Evolutionary conservation across 31 red algal genomes (phyloP).

Genomic region (Porphyra umbilicalis): DNA sequence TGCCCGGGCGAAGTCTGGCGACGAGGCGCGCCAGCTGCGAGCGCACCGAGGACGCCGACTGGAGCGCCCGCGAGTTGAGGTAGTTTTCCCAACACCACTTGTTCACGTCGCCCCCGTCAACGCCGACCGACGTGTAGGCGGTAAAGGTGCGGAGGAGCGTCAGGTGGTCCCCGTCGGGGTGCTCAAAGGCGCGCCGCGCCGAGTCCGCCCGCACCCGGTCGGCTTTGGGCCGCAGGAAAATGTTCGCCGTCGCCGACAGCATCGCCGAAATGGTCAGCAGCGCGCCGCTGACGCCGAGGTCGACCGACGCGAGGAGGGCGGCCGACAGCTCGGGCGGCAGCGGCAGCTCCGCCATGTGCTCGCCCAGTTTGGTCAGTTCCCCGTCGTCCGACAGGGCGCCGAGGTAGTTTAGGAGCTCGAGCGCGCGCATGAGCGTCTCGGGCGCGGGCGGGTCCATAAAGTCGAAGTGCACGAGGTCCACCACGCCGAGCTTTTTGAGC

Average conservation of each 20-base stretch:
- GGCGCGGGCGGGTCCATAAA: slow-evolving; percentile 93
- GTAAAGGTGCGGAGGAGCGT: slow-evolving; percentile 69
- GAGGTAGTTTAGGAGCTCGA: slow-evolving; percentile 77
- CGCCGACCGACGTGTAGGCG: slow-evolving; percentile 42
- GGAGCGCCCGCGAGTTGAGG: slow-evolving; percentile 61
- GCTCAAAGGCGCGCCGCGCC: slow-evolving; percentile 34
- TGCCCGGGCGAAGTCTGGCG: slow-evolving; percentile 4
- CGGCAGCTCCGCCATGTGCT: slow-evolving; percentile 61
- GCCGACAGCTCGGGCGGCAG: slow-evolving; percentile 57
- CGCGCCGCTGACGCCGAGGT: slow-evolving; percentile 43
- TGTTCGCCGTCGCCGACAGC: slow-evolving; percentile 61
- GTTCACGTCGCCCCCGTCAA: neutral
- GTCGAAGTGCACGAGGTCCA: slow-evolving; percentile 88
- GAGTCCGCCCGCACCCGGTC: slow-evolving; percentile 29
- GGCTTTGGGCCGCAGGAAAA: slow-evolving; percentile 47
- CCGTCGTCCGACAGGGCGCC: slow-evolving; percentile 75
- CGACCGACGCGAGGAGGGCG: slow-evolving; percentile 46
- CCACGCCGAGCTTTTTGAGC: slow-evolving; percentile 59
- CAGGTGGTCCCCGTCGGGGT: slow-evolving; percentile 67
- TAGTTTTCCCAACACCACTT: slow-evolving; percentile 83
- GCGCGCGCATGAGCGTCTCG: slow-evolving; percentile 82
- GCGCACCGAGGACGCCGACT: slow-evolving; percentile 55
- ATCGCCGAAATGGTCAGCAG: slow-evolving; percentile 71
- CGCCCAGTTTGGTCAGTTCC: slow-evolving; percentile 65
- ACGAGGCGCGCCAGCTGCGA: slow-evolving; percentile 62